Evolutionary conservation across 1,284 basidiomycete genomes (phyloP), one percentile per base, ranked within the genome.

Genomic region (Heliocybe sulcata): DNA sequence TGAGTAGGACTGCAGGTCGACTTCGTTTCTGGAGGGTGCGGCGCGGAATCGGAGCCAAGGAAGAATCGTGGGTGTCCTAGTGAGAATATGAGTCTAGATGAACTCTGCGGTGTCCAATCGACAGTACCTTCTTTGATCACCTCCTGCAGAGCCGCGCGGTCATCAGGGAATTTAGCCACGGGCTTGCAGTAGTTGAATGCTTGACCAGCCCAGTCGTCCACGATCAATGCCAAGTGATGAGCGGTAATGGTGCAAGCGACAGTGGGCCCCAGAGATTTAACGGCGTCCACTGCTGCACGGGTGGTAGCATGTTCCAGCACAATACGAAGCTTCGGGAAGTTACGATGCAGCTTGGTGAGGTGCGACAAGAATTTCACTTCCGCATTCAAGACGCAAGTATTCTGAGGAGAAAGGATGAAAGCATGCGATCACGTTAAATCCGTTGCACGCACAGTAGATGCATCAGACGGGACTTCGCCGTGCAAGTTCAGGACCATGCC

Each of bases 271-370:
- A 94, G 87, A 45, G 81, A 76, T 67, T 90, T 89, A 63, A 98
- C 91, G 20, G 86, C 83, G 64, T 96, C 92, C n/a, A 99, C 85
- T 0, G 97, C 95, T 35, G 92, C 93, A 35, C 90, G 82, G 1
- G 95, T 98, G 0, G 97, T 99, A n/a, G 97, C 97, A 66, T 99
- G 97, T 71, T 99, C 97, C 38, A 99, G 83, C 2, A 99, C 96
- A 64, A 99, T 99, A 55, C 94, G 88, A 54, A 99, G 82, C 42
- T 77, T 79, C n/a, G 97, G 97, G 72, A 99, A 99, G 25, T 81
- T 79, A 54, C 74, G 70, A 63, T 98, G 94, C 48, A 99, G 78
- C 63, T 87, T 84, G 64, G 80, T 78, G 14, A 99, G 80, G 70
- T 99, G 95, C 2, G 90, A 86, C 29, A 99, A 78, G 73, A 99